Base-by-base conservation (phyloP, 352 stramenopile species). In the Phytopythium delawarense region DNA sequence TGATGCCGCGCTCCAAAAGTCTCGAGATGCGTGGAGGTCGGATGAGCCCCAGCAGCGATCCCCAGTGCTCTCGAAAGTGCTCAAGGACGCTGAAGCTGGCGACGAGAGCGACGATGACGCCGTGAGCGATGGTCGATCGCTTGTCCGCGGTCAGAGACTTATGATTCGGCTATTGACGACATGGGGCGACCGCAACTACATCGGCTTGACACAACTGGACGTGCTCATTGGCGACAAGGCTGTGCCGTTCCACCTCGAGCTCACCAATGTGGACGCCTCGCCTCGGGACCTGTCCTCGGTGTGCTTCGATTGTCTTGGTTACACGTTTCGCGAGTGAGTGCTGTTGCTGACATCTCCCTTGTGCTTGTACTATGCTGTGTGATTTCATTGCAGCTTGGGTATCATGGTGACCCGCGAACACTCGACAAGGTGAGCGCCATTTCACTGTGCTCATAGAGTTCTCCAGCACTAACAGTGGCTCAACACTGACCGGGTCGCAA, bases 141-240 rank as follows among this genome's bases (percentile, higher is more conserved):
- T 86, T 20, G 49, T 84, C 30, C 67, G 72, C 39, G 88, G 84
- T 6, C 78, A 84, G 8, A 57, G 66, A 6, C 62, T 96, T 11
- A 72, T 67, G 18, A 64, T 96, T 32, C 68, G 78, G 11, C 52
- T 95, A 23, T 60, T 81, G 12, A 79, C 56, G 44, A 91, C 88
- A 2, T 96, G 87, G 84, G 88, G 87, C 1, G 88, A 96, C 59
- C 56, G 53, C 5, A 87, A 93, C 61, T 96, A 96, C 61, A 78
- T 96, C n/a, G 88, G 88, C 1, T 64, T 96, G 23, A 94, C 84
- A 1, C 76, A 94, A 60, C 44, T 96, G 4, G 72, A 87, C 32
- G 81, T 94, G 0, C 66, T 91, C 1, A 71, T 89, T 3, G 80
- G 82, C 0, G 72, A 66, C 15, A 63, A 72, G 8, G 82, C 72